Evolutionary conservation across 2,329 filamentous ascomycete species (phyloP).

Genomic region (Ascochyta rabiei): DNA sequence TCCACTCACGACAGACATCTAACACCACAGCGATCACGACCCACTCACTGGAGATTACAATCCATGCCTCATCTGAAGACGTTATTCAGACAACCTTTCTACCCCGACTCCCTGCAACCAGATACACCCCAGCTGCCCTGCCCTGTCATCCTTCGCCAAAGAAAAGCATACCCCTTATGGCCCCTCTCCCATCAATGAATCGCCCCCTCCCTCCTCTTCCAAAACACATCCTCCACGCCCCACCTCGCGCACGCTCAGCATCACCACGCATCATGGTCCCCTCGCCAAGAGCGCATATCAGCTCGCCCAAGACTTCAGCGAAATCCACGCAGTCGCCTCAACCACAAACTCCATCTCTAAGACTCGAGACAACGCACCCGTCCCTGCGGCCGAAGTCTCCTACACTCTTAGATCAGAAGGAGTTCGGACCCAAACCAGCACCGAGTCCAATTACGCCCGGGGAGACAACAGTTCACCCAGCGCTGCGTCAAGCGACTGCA

Average conservation of each 20-base stretch:
- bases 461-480: slow-evolving; percentile 23
- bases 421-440: slow-evolving; percentile 7
- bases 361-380: slow-evolving; percentile 22
- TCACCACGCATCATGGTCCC: slow-evolving; percentile 22
- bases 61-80: slow-evolving; percentile 36
- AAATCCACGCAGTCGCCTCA: slow-evolving; percentile 2
- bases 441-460: slow-evolving; percentile 8
- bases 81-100: slow-evolving; percentile 24
- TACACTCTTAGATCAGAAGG: slow-evolving; percentile 15
- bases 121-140: neutral
- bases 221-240: slow-evolving; percentile 7
- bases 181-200: slow-evolving; percentile 27
- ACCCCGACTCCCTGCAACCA: slow-evolving; percentile 12
- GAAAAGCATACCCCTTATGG: slow-evolving; percentile 16
- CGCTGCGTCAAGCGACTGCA: slow-evolving; percentile 14
- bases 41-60: slow-evolving; percentile 37
- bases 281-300: neutral
- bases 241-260: slow-evolving; percentile 24
- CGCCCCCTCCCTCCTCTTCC: slow-evolving; percentile 36
- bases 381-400: slow-evolving; percentile 22
- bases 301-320: slow-evolving; percentile 8
- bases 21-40: slow-evolving; percentile 22
- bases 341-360: slow-evolving; percentile 9
- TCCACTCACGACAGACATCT: slow-evolving; percentile 33
- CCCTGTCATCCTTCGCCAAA: slow-evolving; percentile 10